These are phyloP conservation scores for Schizophyllum amplum DNA, from an alignment of 1,284 basidiomycete species.

Conservation along the genomic window DNA sequence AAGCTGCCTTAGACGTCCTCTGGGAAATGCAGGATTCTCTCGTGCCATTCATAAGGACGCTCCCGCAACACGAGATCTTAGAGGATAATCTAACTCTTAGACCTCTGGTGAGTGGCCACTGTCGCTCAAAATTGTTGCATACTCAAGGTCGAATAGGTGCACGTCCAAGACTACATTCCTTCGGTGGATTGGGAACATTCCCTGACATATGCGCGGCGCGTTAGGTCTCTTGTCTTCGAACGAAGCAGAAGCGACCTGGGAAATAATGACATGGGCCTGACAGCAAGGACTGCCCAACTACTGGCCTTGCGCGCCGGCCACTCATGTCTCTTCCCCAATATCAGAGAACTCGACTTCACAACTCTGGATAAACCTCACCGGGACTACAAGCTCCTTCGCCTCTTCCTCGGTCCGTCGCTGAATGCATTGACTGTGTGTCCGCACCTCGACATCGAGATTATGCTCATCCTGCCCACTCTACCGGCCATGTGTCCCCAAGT, in stretches of 20 bases:
- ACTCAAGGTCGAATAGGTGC: too few species aligned
- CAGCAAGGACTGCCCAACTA: too few species aligned
- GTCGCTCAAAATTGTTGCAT: background rate
- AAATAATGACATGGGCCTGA: too few species aligned
- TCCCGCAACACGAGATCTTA: background rate
- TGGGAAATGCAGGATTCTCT: background rate
- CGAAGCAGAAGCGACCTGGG: too few species aligned
- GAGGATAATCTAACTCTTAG: background rate
- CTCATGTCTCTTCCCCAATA: background rate
- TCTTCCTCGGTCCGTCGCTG: background rate
- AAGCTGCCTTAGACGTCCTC: background rate
- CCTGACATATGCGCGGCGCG: too few species aligned
- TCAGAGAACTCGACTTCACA: background rate
- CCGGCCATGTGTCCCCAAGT: background rate
- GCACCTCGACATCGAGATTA: background rate
- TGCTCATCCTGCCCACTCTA: background rate
- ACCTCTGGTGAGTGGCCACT: too few species aligned
- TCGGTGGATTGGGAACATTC: too few species aligned
- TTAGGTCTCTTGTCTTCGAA: too few species aligned
- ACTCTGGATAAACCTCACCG: background rate
- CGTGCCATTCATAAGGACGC: background rate
- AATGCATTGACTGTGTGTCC: background rate
- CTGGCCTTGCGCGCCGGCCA: too few species aligned
- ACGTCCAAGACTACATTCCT: too few species aligned
- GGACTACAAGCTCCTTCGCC: background rate